Evolutionary conservation across 2,329 filamentous ascomycete species (phyloP).

Genomic region (Catunica adiposa): DNA sequence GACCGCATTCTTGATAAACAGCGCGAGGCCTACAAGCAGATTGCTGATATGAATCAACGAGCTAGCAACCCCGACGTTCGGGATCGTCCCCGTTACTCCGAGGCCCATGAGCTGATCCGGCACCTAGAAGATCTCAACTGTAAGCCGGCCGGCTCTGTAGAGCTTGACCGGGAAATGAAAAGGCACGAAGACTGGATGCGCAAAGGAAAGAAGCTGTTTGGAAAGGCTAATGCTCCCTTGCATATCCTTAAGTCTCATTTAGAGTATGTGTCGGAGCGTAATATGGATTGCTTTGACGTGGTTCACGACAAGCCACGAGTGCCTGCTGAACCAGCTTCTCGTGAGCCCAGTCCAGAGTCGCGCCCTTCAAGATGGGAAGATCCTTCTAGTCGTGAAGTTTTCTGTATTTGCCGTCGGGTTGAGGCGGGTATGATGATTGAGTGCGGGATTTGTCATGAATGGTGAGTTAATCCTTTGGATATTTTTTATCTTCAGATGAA

Average conservation of each 20-base stretch:
- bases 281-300: slow-evolving; percentile 80
- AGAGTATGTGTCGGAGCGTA: slow-evolving; percentile 80
- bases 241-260: slow-evolving; percentile 93
- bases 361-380: slow-evolving; percentile 42
- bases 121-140: slow-evolving; percentile 78
- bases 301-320: slow-evolving; percentile 68
- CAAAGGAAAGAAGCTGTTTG: slow-evolving; percentile 91
- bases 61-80: slow-evolving; percentile 59
- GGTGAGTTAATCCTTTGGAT: slow-evolving; percentile 39
- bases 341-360: slow-evolving; percentile 50
- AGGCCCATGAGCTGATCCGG: slow-evolving; percentile 82
- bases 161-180: slow-evolving; percentile 86
- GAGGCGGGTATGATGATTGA: slow-evolving; percentile 99
- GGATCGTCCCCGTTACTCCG: slow-evolving; percentile 69
- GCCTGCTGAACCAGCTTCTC: slow-evolving; percentile 79
- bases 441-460: slow-evolving; percentile 94
- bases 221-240: slow-evolving; percentile 90
- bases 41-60: slow-evolving; percentile 63
- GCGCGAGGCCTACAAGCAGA: slow-evolving; percentile 79
- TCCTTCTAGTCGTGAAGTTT: slow-evolving; percentile 58
- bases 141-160: slow-evolving; percentile 77
- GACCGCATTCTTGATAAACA: slow-evolving; percentile 93
- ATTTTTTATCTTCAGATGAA: background rate
- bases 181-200: slow-evolving; percentile 99
- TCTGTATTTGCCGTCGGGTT: slow-evolving; percentile 85